These are phyloP conservation scores for Cardamine chenopodiifolia DNA, from an alignment of 345 rosid genomes.

Conservation along the genomic window DNA sequence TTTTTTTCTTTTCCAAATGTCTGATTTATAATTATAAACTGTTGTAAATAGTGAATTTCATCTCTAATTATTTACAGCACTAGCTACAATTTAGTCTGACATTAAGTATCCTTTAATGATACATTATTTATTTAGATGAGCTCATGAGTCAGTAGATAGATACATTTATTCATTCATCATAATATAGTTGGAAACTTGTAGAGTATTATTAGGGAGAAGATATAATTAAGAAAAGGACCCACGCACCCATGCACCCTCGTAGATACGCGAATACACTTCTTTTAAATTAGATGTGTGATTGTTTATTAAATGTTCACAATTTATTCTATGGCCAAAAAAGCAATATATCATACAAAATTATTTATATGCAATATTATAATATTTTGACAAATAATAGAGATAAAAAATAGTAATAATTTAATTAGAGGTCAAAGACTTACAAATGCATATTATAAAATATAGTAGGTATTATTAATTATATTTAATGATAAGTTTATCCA, in stretches of 20 bases:
- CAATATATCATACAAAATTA: neutral
- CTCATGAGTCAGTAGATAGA: constrained; percentile 6
- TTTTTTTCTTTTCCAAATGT: too few species aligned
- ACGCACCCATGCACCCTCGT: constrained; percentile 29
- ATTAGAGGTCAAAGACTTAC: neutral
- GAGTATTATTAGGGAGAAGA: neutral
- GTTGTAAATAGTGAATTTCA: neutral
- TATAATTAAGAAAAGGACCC: constrained; percentile 26
- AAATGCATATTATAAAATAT: neutral
- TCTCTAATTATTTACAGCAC: neutral
- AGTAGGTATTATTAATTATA: neutral
- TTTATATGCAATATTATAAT: neutral
- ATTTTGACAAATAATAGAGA: neutral
- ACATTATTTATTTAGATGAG: neutral
- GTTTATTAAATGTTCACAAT: neutral
- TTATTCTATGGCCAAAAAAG: neutral
- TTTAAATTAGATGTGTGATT: constrained; percentile 29
- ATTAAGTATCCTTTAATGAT: neutral
- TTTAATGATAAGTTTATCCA: neutral
- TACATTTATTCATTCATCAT: constrained; percentile 24
- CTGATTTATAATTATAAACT: neutral
- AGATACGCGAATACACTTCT: constrained; percentile 27
- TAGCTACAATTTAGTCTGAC: neutral
- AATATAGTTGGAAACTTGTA: constrained; percentile 18
- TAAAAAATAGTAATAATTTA: neutral